These are phyloP conservation scores for Rhazya stricta DNA, from an alignment of 257 asterid species.

Conservation along the genomic window DNA sequence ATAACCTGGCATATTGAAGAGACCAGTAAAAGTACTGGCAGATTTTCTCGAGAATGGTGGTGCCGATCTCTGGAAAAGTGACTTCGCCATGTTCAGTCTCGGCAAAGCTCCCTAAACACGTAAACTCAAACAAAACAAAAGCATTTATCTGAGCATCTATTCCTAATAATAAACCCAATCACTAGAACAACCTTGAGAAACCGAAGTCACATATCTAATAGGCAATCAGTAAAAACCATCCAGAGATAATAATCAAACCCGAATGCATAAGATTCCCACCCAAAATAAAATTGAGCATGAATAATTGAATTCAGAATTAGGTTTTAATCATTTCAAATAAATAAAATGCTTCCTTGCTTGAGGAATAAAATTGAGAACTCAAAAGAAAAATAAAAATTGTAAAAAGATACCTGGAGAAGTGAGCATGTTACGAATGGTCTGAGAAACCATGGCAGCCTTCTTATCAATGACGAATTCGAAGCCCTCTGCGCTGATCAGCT, in stretches of 20 bases:
- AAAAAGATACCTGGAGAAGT: constrained; percentile 78
- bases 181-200: background rate
- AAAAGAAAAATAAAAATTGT: background rate
- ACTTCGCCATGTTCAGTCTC: constrained; percentile 83
- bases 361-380: background rate
- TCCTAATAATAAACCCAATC: background rate
- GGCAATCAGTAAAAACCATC: background rate
- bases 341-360: too few relatives aligned
- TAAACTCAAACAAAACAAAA: background rate
- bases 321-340: background rate
- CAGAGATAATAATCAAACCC: background rate
- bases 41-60: constrained; percentile 81
- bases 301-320: background rate
- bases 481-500: constrained; percentile 92
- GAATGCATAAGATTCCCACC: background rate
- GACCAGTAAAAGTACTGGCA: constrained; percentile 98
- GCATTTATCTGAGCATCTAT: background rate
- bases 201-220: background rate
- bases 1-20: constrained; percentile 88
- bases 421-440: constrained; percentile 98
- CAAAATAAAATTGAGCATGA: background rate
- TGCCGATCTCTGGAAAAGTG: constrained; percentile 89
- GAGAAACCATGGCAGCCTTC: constrained; percentile 97
- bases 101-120: constrained; percentile 61
- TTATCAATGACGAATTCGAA: constrained; percentile 82